These are phyloP conservation scores for Phytophthora agathidicida DNA, from an alignment of 352 stramenopile species.

Conservation along the genomic window DNA sequence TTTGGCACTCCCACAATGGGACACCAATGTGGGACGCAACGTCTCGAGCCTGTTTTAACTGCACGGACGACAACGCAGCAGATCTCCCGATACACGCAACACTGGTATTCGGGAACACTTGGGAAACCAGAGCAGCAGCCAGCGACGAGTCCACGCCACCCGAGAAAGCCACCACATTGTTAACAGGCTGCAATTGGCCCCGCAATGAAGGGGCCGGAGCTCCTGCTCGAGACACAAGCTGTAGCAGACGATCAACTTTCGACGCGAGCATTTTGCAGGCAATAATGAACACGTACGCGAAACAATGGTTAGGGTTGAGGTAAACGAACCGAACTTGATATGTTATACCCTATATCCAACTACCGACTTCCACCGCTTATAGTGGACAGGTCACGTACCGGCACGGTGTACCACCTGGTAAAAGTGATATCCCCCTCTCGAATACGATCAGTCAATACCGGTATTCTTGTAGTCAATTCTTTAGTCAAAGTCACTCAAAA, in stretches of 20 bases:
- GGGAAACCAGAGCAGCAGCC: conserved; percentile 90
- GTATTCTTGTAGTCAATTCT: too few relatives aligned
- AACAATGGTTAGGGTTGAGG: conserved; percentile 17
- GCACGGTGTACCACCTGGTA: too few relatives aligned
- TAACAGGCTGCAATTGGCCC: conserved; percentile 21
- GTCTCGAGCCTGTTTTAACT: conserved; percentile 87
- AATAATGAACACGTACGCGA: conserved; percentile 6
- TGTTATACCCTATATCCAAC: too few relatives aligned
- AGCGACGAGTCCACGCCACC: conserved; percentile 97
- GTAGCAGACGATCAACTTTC: conserved; percentile 52
- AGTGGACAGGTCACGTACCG: too few relatives aligned
- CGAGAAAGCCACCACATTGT: conserved; percentile 92
- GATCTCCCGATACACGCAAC: conserved; percentile 94
- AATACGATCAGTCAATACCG: too few relatives aligned
- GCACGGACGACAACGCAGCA: conserved; percentile 83
- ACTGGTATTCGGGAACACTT: conserved; percentile 75
- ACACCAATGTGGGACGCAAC: conserved; percentile 92
- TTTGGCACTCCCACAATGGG: conserved; percentile 87
- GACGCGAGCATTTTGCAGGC: conserved; percentile 18
- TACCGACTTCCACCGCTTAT: too few relatives aligned
- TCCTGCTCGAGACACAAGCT: conserved; percentile 38
- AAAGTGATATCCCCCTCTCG: too few relatives aligned
- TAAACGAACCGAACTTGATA: too few relatives aligned
- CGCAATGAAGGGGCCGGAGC: background rate
- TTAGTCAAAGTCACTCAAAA: too few relatives aligned